phyloP scores from a whole-genome alignment of 1,284 basidiomycete genomes.

The Paramarasmius palmivorus region DNA sequence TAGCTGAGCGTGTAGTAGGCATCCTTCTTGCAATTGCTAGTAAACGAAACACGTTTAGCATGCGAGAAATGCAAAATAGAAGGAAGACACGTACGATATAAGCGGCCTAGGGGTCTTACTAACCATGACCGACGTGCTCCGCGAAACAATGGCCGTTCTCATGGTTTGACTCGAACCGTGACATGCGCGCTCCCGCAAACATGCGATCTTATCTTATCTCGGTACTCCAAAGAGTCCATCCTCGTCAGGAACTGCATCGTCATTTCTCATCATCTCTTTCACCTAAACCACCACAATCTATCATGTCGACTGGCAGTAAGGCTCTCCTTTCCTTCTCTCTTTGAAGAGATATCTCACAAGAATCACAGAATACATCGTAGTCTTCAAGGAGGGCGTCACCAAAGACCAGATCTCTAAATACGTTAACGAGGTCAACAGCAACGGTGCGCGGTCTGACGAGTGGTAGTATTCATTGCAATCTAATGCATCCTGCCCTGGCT shows the following conservation, averaged over 20 bases:
- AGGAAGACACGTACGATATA: neutral
- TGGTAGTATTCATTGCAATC: constrained; percentile 1
- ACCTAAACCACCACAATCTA: constrained; percentile 3
- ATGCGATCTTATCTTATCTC: constrained; percentile 10
- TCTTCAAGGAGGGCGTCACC: constrained; percentile 54
- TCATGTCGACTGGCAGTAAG: constrained; percentile 24
- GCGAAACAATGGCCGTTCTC: neutral
- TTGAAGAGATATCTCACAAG: neutral
- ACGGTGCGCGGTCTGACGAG: constrained; percentile 30
- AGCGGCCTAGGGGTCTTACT: neutral
- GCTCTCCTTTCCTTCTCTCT: neutral
- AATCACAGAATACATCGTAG: constrained; percentile 52
- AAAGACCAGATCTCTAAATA: constrained; percentile 45
- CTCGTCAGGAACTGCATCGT: neutral
- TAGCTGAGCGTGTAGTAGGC: constrained; percentile 43
- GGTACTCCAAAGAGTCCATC: neutral
- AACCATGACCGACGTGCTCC: neutral
- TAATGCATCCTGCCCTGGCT: neutral
- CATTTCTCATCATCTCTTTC: neutral
- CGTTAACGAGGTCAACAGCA: constrained; percentile 35
- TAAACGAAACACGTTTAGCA: neutral
- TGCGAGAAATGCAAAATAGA: neutral
- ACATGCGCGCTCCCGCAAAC: neutral
- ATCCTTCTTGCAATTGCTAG: constrained; percentile 22
- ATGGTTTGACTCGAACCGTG: neutral